Base-by-base conservation (phyloP, 352 stramenopile genomes). In the Phytophthora niederhauseri region DNA sequence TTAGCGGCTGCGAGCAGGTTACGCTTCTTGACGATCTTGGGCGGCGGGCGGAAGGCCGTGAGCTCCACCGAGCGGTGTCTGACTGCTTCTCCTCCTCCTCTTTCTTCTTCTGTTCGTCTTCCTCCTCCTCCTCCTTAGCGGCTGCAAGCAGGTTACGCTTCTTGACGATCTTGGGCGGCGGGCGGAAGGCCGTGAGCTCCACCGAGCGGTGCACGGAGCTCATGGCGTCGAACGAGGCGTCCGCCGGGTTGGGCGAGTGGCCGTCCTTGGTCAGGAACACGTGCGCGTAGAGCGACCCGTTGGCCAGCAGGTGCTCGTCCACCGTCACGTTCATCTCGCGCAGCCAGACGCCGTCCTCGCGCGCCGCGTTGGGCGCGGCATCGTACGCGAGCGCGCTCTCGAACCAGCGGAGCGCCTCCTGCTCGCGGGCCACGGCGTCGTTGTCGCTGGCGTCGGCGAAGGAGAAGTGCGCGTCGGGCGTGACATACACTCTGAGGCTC, bases 251-350 rank as follows among this genome's bases (percentile, higher is more conserved):
- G 53, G 85, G 80, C 31, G 85, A 93, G 65, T 83, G 77, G 51
- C 87, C 86, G 8, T 78, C 73, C 50, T 90, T 90, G 30, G 85
- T 92, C 41, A 95, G 64, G 54, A 95, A 96, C 57, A 97, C 85
- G 76, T 97, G 91, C 50, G 89, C 90, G 62, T 84, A 96, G 3
- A 94, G 52, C 59, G 89, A 94, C 19, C 83, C 88, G 63, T 97
- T 97, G 28, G 64, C 54, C 4, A 90, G 76, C 58, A 94, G 49
- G 45, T 91, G 64, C 12, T 82, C 68, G 64, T 93, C 87, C 46
- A 95, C 75, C 12, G 87, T 86, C 49, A 96, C 74, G 66, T 97
- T 97, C 26, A 94, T 36, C 30, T 69, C 20, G 22, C 71, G 64
- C 24, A 57, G 60, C 83, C 84, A 92, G 22, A 73, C 58, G 11